These are phyloP conservation scores for Sideroxylon spinosum DNA, from an alignment of 179 eudicot species.

Conservation along the genomic window DNA sequence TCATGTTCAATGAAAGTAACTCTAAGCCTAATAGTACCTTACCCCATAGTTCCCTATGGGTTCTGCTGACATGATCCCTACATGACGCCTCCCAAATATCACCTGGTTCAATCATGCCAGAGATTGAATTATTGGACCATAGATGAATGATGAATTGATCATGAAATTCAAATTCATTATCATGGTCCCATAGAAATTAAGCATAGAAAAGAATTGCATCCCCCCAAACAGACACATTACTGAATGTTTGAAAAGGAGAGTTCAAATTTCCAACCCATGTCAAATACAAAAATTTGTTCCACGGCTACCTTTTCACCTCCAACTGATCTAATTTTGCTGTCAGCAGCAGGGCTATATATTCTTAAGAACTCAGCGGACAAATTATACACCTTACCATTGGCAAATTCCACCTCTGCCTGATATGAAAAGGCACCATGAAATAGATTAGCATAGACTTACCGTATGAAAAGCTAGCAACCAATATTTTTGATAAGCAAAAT, in stretches of 20 bases:
- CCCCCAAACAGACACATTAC: background rate
- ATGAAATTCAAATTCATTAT: background rate
- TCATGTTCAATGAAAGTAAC: background rate
- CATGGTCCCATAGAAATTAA: background rate
- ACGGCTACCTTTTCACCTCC: constrained; percentile 85
- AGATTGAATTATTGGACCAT: background rate
- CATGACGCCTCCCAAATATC: constrained; percentile 78
- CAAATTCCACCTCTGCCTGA: constrained; percentile 83
- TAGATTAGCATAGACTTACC: background rate
- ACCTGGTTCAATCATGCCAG: constrained; percentile 40
- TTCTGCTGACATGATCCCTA: constrained; percentile 96
- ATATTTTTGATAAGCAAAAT: background rate
- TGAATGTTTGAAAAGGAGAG: background rate
- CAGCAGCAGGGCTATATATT: constrained; percentile 89
- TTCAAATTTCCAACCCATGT: background rate
- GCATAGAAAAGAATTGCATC: background rate
- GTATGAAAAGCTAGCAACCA: background rate
- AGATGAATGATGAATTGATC: constrained; percentile 4
- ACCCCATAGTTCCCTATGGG: constrained; percentile 96
- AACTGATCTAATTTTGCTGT: constrained; percentile 75
- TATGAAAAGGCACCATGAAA: constrained; percentile 18
- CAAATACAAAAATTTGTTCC: background rate
- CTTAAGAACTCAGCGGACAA: constrained; percentile 81
- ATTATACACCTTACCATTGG: constrained; percentile 44
- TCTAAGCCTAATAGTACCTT: constrained; percentile 43